Percentiles rank a stretch among this genome's conserved stretches.
Evolutionary conservation across 2,329 filamentous ascomycete genomes (phyloP).

Genomic region (Penicillium occitanis): DNA sequence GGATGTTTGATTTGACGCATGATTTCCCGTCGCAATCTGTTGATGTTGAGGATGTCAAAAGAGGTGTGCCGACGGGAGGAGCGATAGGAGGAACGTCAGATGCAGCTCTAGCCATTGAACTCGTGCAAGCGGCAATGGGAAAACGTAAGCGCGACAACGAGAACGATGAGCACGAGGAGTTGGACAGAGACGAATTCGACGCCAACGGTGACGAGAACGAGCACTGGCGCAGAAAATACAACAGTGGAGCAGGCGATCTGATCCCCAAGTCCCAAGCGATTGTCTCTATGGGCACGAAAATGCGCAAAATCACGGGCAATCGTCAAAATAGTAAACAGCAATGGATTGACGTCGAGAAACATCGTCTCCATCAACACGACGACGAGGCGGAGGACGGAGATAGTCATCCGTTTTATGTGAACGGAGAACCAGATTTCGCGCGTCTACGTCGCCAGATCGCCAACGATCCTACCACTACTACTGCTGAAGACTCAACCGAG

Average conservation of each 20-base stretch:
- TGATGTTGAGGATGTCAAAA: neutral
- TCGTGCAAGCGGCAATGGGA: neutral
- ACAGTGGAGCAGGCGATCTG: slow-evolving; percentile 58
- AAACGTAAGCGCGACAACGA: slow-evolving; percentile 47
- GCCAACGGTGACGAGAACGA: slow-evolving; percentile 33
- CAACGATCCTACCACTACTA: slow-evolving; percentile 18
- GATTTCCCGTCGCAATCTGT: slow-evolving; percentile 55
- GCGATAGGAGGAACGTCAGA: slow-evolving; percentile 23
- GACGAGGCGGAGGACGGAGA: slow-evolving; percentile 35
- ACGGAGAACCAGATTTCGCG: slow-evolving; percentile 34
- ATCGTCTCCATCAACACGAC: slow-evolving; percentile 23
- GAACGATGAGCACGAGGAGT: neutral
- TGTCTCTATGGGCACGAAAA: slow-evolving; percentile 48
- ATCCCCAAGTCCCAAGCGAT: slow-evolving; percentile 48
- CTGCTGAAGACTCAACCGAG: neutral
- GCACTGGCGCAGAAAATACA: slow-evolving; percentile 46
- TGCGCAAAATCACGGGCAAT: slow-evolving; percentile 49
- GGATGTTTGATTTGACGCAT: slow-evolving; percentile 82
- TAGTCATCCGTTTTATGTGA: slow-evolving; percentile 30
- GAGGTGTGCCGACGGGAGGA: neutral
- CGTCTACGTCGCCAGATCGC: slow-evolving; percentile 28
- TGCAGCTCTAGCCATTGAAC: slow-evolving; percentile 5
- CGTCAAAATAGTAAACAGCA: slow-evolving; percentile 36
- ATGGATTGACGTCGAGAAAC: slow-evolving; percentile 36
- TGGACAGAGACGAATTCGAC: slow-evolving; percentile 26